These are phyloP conservation scores for Eragrostis curvula DNA, from an alignment of 176 grass and related monocot species.

Conservation along the genomic window DNA sequence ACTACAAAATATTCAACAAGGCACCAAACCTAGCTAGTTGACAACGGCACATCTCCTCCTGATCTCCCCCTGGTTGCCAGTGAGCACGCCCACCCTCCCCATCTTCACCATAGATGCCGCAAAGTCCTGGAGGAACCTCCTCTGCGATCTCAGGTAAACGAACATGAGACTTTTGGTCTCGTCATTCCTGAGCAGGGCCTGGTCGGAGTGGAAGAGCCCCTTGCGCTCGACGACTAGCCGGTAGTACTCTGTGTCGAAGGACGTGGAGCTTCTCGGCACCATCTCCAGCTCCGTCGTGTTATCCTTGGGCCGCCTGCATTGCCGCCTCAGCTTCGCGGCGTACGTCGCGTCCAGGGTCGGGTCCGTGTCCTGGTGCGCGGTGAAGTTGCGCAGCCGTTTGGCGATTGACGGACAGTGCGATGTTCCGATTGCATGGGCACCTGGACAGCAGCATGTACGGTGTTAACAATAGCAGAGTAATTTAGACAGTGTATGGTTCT, in stretches of 20 bases:
- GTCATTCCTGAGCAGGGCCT: constrained; percentile 63
- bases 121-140: constrained; percentile 66
- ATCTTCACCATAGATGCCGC: constrained; percentile 72
- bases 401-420: constrained; percentile 75
- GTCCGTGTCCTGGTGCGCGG: constrained; percentile 41
- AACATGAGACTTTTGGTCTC: constrained; percentile 50
- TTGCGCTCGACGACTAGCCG: constrained; percentile 39
- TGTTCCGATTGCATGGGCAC: constrained; percentile 65
- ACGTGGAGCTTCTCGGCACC: constrained; percentile 71
- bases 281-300: constrained; percentile 67
- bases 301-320: constrained; percentile 44
- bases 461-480: neutral
- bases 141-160: constrained; percentile 24
- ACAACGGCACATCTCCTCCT: constrained; percentile 57
- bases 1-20: neutral
- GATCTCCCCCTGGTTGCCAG: constrained; percentile 45
- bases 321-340: constrained; percentile 29
- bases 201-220: constrained; percentile 75
- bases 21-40: constrained; percentile 29
- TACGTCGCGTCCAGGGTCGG: constrained; percentile 55
- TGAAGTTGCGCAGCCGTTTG: constrained; percentile 66
- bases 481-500: too few species aligned
- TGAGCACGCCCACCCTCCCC: constrained; percentile 66
- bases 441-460: constrained; percentile 25
- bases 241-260: constrained; percentile 73